Conservation (phyloP, 108 stramenopile species). For the Pseudonitzschia multiseries region DNA sequence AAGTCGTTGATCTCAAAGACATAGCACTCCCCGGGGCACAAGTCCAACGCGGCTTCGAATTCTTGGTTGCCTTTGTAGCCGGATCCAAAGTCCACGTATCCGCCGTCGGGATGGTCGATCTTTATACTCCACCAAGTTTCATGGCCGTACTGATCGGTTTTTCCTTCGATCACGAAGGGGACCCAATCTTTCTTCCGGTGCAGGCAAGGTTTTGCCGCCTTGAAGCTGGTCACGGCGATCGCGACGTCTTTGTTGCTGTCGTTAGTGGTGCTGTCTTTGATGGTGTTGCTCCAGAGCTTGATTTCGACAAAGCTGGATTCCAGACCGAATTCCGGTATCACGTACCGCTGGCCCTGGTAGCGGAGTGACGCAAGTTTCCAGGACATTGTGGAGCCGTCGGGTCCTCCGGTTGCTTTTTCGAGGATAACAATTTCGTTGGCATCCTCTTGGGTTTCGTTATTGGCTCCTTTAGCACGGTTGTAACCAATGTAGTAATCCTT, state of each 20-base stretch:
- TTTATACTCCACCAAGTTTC: neutral
- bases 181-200: neutral
- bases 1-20: constrained; percentile 8
- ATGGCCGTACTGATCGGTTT: neutral
- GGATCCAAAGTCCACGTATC: neutral
- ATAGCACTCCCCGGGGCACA: constrained; percentile 1
- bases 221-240: neutral
- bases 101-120: neutral
- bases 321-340: neutral
- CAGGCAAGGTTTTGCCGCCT: neutral
- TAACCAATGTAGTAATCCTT: neutral
- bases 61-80: neutral
- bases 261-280: neutral
- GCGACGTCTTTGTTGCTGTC: neutral
- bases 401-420: neutral
- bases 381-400: neutral
- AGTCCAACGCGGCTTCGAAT: neutral
- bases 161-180: neutral
- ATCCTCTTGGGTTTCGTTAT: neutral
- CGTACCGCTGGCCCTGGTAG: neutral
- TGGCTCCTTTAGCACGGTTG: constrained; percentile 2
- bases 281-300: neutral
- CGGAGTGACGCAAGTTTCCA: neutral
- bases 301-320: neutral
- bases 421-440: neutral